Evolutionary conservation across 805 yeast genomes (phyloP).

Genomic region (Ogataea sp.): DNA sequence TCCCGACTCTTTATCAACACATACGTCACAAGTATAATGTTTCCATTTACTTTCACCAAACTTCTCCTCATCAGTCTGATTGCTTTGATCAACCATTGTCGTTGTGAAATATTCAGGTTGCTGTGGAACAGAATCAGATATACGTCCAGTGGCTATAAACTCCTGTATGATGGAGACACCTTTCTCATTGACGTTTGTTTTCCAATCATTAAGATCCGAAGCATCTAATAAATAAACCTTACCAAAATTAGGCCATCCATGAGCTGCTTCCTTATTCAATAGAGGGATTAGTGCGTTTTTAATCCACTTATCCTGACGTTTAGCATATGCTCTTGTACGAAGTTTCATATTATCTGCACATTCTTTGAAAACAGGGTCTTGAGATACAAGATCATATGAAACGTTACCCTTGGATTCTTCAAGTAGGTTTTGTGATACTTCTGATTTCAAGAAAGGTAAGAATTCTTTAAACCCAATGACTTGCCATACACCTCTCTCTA

Average conservation of each 20-base stretch:
- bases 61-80: conserved; percentile 4
- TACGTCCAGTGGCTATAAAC: too few species aligned
- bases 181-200: conserved; percentile 39
- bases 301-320: conserved; percentile 87
- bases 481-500: conserved; percentile 82
- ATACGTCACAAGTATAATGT: conserved; percentile 59
- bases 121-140: conserved; percentile 4
- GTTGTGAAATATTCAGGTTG: conserved; percentile 12
- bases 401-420: conserved; percentile 1
- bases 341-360: conserved; percentile 74
- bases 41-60: conserved; percentile 40
- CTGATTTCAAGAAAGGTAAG: conserved; percentile 43
- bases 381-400: conserved; percentile 4
- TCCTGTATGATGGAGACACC: conserved; percentile 42
- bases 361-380: conserved; percentile 22
- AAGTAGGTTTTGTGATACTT: conserved; percentile 24
- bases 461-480: conserved; percentile 92
- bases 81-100: not conserved
- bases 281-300: conserved; percentile 59
- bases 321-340: conserved; percentile 80
- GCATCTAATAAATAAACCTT: conserved; percentile 68
- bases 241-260: conserved; percentile 49
- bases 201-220: conserved; percentile 61
- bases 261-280: conserved; percentile 36
- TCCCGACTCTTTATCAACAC: conserved; percentile 44